Percentiles rank a stretch among this genome's conserved stretches.
Conservation (phyloP, 2,329 filamentous ascomycete species). For the Diatrype stigma region DNA sequence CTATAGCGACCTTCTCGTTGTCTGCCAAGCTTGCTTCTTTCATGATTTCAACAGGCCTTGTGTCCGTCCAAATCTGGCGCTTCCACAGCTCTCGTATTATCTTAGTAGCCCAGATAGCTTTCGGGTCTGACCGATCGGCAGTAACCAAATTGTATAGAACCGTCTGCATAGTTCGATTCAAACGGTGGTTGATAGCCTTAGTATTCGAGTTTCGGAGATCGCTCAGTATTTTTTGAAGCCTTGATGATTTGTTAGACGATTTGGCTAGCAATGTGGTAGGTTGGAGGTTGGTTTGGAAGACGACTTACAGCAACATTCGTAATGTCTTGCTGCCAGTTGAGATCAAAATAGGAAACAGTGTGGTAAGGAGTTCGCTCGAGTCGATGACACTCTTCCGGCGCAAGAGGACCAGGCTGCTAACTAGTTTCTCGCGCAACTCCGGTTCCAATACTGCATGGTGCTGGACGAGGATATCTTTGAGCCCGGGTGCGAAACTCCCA, state of each 20-base stretch:
- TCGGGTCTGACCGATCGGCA: constrained; percentile 76
- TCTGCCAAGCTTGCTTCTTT: constrained; percentile 85
- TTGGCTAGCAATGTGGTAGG: background rate
- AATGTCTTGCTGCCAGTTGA: constrained; percentile 89
- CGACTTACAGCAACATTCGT: constrained; percentile 62
- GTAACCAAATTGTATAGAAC: constrained; percentile 89
- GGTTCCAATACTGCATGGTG: constrained; percentile 80
- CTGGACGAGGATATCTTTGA: constrained; percentile 73
- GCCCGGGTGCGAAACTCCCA: constrained; percentile 69
- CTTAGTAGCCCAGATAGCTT: constrained; percentile 94
- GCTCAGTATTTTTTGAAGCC: constrained; percentile 75
- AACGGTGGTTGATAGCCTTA: constrained; percentile 82
- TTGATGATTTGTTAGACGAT: constrained; percentile 33
- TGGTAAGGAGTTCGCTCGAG: constrained; percentile 77
- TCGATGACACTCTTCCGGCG: constrained; percentile 90
- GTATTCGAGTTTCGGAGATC: constrained; percentile 85
- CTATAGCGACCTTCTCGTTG: constrained; percentile 87
- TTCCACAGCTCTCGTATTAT: constrained; percentile 95
- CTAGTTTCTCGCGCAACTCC: constrained; percentile 89
- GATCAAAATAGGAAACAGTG: constrained; percentile 89
- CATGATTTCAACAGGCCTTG: constrained; percentile 96
- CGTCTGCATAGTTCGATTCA: constrained; percentile 91
- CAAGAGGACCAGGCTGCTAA: constrained; percentile 81
- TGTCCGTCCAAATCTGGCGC: constrained; percentile 91
- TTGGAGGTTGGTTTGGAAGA: background rate